Conservation (phyloP, 148 eudicot genomes). For the Oxyria digyna region DNA sequence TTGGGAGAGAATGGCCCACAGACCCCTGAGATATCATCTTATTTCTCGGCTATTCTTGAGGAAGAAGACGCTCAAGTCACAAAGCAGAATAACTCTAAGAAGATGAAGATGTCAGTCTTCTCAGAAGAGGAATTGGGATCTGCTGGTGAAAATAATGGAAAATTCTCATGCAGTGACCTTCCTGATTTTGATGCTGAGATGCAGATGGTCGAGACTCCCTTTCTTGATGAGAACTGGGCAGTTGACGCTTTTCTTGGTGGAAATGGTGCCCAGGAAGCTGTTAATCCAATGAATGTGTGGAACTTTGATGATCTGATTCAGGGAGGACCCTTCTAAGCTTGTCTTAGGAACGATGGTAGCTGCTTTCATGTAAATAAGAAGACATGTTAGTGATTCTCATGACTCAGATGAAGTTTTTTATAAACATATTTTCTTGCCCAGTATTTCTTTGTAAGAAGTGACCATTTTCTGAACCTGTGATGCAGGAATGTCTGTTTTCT, state of each 20-base stretch:
- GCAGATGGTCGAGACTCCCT: constrained; percentile 47
- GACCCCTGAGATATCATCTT: constrained; percentile 73
- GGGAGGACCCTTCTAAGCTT: constrained; percentile 36
- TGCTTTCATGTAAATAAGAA: constrained; percentile 40
- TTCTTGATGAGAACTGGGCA: constrained; percentile 70
- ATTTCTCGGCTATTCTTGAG: constrained; percentile 43
- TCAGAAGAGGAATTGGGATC: constrained; percentile 18
- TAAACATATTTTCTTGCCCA: background rate
- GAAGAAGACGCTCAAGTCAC: constrained; percentile 25
- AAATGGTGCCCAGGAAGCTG: constrained; percentile 28
- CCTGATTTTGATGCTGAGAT: constrained; percentile 59
- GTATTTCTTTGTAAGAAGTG: background rate
- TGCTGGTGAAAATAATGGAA: constrained; percentile 11
- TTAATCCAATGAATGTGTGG: constrained; percentile 50
- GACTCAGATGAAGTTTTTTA: background rate
- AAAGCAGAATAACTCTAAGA: constrained; percentile 49
- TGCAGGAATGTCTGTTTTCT: constrained; percentile 2
- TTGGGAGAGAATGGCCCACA: constrained; percentile 54
- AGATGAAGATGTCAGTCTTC: constrained; percentile 24
- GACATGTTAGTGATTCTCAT: constrained; percentile 33
- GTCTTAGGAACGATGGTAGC: constrained; percentile 9
- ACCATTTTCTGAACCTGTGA: background rate
- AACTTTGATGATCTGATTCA: constrained; percentile 47
- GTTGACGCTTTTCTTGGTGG: constrained; percentile 50
- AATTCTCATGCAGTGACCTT: constrained; percentile 23